Evolutionary conservation across 305 asterid genomes (phyloP), one percentile per base, ranked within the genome.

Genomic region (Ilex paraguariensis): DNA sequence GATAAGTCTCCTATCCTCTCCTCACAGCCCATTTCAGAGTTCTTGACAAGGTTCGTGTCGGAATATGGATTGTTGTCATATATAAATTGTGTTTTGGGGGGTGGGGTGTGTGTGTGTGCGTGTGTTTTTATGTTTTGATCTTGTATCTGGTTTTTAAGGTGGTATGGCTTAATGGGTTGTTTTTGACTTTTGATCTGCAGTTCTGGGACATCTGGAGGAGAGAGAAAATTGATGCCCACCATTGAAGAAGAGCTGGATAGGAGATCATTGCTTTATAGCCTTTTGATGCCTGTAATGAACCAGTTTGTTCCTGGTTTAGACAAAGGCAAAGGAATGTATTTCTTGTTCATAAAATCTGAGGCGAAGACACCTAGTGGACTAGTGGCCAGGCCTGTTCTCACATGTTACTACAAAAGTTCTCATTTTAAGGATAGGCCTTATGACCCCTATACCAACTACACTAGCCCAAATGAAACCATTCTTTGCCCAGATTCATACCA

Each of bases 11-110:
- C 60, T 10, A 78, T 78, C 64, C 70, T 75, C 32, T 75, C 76
- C 60, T 75, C 76, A 0, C 63, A 71, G 16, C 78, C 81, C 72
- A 64, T 78, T 62, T 75, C 84, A 28, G 84, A 78, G 57, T 75
- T 78, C 69, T 66, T 78, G 50, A 78, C 84, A 7, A 78, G 84
- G 84, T 78, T 40, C 2, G n/a, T 28, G 3, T 56, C 11, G 7
- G 53, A 36, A 36, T 36, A 21, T 21, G 28, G 28, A 21, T 21
- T 21, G 28, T 21, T 21, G 28, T 21, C 28, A 21, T 21, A 21
- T 21, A 21, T 21, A 21, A 21, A 21, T 21, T 21, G 28, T 21
- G 21, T 17, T n/a, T n/a, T n/a, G n/a, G n/a, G n/a, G n/a, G n/a
- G n/a, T 0, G 21, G 21, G 21, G 21, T 17, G 21, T 17, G 21